Conservation (phyloP, 768 basidiomycete species). For the Agaricus sinodeliciosus region DNA sequence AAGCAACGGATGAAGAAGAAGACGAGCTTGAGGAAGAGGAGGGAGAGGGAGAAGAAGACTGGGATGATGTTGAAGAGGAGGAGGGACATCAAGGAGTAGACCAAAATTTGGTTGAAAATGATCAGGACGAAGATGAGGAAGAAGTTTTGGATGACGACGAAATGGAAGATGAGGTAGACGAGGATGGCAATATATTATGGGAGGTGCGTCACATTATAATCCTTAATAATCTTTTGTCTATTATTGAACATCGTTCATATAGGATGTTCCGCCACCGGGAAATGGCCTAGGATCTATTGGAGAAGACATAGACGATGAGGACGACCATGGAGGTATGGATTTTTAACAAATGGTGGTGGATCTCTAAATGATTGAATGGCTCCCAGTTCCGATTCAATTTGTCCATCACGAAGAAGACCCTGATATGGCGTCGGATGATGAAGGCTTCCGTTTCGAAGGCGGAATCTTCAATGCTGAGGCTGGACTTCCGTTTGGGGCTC, state of each 20-base stretch:
- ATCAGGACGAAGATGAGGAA: slow-evolving; percentile 41
- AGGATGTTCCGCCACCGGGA: slow-evolving; percentile 51
- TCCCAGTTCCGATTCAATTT: slow-evolving; percentile 41
- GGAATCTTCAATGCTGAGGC: slow-evolving; percentile 36
- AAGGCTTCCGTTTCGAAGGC: slow-evolving; percentile 45
- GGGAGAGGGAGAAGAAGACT: slow-evolving; percentile 41
- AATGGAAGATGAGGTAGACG: slow-evolving; percentile 34
- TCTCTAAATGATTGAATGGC: background rate
- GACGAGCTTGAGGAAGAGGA: slow-evolving; percentile 44
- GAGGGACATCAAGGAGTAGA: slow-evolving; percentile 72
- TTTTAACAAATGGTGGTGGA: slow-evolving; percentile 1
- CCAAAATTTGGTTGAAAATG: slow-evolving; percentile 50
- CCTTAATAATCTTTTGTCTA: background rate
- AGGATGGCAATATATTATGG: slow-evolving; percentile 26
- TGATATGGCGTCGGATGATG: slow-evolving; percentile 59
- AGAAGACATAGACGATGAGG: slow-evolving; percentile 55
- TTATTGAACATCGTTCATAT: background rate
- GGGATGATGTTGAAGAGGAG: slow-evolving; percentile 50
- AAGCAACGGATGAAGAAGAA: slow-evolving; percentile 63
- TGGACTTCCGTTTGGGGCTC: slow-evolving; percentile 49
- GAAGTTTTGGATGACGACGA: slow-evolving; percentile 47
- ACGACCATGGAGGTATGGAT: slow-evolving; percentile 47
- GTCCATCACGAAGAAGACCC: slow-evolving; percentile 59
- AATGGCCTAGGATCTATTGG: slow-evolving; percentile 36
- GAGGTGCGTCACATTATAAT: slow-evolving; percentile 19